phyloP scores from a whole-genome alignment of 2,329 filamentous ascomycete genomes.

The Elsinoe ampelina region DNA sequence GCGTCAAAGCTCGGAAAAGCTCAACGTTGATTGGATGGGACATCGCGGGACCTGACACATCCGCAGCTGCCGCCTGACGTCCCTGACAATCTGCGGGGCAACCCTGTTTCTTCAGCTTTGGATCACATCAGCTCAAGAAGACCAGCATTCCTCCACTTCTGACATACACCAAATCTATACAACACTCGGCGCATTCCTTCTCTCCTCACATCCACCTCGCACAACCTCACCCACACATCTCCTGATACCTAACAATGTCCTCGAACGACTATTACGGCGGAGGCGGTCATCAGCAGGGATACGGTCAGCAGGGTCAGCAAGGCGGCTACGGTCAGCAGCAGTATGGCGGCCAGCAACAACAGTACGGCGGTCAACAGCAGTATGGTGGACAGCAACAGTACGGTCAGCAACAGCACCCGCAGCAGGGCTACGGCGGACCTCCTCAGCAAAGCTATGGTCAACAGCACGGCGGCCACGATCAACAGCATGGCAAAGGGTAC shows the following conservation, averaged over 20 bases:
- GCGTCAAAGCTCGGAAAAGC: neutral
- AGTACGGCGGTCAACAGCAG: constrained; percentile 19
- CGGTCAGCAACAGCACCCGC: constrained; percentile 6
- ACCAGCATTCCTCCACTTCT: neutral
- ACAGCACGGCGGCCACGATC: constrained; percentile 18
- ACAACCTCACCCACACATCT: neutral
- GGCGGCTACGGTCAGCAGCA: constrained; percentile 5
- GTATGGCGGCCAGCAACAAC: constrained; percentile 12
- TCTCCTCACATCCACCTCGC: neutral
- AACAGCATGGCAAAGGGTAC: neutral
- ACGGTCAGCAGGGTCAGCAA: constrained; percentile 11
- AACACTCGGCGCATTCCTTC: neutral
- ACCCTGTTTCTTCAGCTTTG: constrained; percentile 1
- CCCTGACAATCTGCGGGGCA: constrained; percentile 7
- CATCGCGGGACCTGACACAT: neutral
- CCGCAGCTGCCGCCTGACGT: neutral
- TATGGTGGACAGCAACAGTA: constrained; percentile 14
- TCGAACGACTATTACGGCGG: constrained; percentile 6
- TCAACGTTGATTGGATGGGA: no score
- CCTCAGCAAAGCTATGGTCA: constrained; percentile 19
- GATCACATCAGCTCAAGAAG: neutral
- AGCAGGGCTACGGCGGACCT: constrained; percentile 15
- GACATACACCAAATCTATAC: neutral
- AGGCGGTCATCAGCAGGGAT: constrained; percentile 9
- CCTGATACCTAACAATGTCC: neutral